Base-by-base conservation (phyloP, 2,329 filamentous ascomycete species). In the Diaporthe vaccinii region DNA sequence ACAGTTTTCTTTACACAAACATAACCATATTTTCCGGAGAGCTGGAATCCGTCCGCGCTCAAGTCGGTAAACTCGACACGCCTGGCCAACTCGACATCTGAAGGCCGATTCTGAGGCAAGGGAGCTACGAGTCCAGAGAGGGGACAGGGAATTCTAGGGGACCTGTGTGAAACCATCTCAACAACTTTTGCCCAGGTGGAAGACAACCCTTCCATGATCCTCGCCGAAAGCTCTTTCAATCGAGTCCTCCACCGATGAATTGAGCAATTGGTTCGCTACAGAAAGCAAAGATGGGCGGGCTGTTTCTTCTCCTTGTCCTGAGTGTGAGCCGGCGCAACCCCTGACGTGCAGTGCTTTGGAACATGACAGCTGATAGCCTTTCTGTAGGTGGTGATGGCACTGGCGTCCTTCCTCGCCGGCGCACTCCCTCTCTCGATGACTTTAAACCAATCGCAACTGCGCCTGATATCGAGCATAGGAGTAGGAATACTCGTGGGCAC, bases 401-500 rank as follows among this genome's bases (percentile, higher is more conserved):
- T 84, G 75, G 82, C 83, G 80, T 98, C 97, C 75, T 98, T 98
- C 84, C 90, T 98, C 74, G 96, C 96, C 79, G 97, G 97, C 84
- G 93, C 95, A 79, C 88, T 99, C 78, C 97, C 97, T 51, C 89
- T 99, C 69, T 96, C 95, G 75, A 94, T 99, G 87, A 91, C 93
- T 74, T 90, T 99, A 36, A 96, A 96, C 41, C 92, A 94, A 76
- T 94, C 95, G 58, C 95, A 98, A 84, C 87, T 98, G 74, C 93
- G 96, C 81, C 87, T 98, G 68, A 94, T 98, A 82, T 97, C 96
- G 31, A 96, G 95, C 74, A 91, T 98, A 82, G 97, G 97, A 72
- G 95, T 98, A 84, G 97, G 97, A 59, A 94, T 99, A 70, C 88
- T 99, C 12, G 96, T 99, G 22, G 97, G 97, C 49, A 98, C 97